Conservation (phyloP, 1,284 basidiomycete species). For the Porogramme epimiltina region DNA sequence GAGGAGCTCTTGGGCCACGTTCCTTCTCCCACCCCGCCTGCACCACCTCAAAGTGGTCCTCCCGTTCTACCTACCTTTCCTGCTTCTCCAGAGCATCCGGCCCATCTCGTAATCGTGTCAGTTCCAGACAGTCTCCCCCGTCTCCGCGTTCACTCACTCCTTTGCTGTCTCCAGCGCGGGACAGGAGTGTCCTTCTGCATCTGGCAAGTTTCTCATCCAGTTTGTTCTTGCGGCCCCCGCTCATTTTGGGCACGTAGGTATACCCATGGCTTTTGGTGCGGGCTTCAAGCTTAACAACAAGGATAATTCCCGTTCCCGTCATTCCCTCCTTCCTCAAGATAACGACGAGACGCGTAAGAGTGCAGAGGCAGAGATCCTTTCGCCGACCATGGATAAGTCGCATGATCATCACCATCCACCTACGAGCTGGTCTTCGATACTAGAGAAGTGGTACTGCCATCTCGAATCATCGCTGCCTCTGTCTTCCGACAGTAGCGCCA, state of each 20-base stretch:
- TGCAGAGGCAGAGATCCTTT: slow-evolving; percentile 13
- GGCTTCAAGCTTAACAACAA: slow-evolving; percentile 66
- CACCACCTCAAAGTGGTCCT: slow-evolving; percentile 26
- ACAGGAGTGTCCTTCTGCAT: slow-evolving; percentile 79
- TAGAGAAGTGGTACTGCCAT: slow-evolving; percentile 73
- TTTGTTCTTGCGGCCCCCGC: background rate
- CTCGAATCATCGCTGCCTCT: slow-evolving; percentile 21
- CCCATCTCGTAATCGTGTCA: slow-evolving; percentile 80
- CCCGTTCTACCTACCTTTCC: slow-evolving; percentile 51
- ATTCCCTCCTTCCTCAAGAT: slow-evolving; percentile 18
- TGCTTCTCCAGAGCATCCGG: slow-evolving; percentile 64
- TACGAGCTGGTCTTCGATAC: slow-evolving; percentile 69
- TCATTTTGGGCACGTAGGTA: slow-evolving; percentile 40
- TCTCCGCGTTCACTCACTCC: slow-evolving; percentile 7
- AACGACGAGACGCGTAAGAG: slow-evolving; percentile 20
- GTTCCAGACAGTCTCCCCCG: slow-evolving; percentile 29
- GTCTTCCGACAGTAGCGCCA: slow-evolving; percentile 9
- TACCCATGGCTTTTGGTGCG: slow-evolving; percentile 78
- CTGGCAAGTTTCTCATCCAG: slow-evolving; percentile 42
- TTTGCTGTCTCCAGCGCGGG: slow-evolving; percentile 57
- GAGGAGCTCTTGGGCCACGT: slow-evolving; percentile 74
- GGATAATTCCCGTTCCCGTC: slow-evolving; percentile 31
- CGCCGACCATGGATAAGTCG: slow-evolving; percentile 13
- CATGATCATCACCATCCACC: slow-evolving; percentile 27
- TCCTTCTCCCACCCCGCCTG: slow-evolving; percentile 45